Evolutionary conservation across 371 early-diverging fungal species (phyloP), one percentile per base, ranked within the genome.

Genomic region (Rhizopus arrhizus): DNA sequence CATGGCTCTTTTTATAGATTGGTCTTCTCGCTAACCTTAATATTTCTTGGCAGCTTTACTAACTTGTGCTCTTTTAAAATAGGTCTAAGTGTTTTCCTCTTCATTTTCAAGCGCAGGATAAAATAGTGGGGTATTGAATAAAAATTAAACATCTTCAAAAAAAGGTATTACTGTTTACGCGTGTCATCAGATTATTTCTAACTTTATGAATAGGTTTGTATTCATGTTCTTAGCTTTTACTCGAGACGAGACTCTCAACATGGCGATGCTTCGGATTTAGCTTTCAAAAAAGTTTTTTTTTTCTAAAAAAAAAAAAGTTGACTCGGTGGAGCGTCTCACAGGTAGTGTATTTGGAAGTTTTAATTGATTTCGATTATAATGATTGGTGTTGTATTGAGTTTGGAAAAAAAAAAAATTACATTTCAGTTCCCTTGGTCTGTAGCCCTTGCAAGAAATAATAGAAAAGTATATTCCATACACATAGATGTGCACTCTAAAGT

Each of bases 1-100:
- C 62, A 67, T 67, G 67, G 67, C 67, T 67, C 66, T 66, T 65
- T 62, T 51, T 53, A 61, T 54, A 59, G 59, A 58, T 62, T 67
- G 67, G 67, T 59, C 67, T 62, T 64, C 59, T 67, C 66, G 66
- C 66, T 66, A 54, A 58, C 57, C 61, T 56, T 40, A 36, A 53
- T 16, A 46, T 42, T 38, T 50, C 5, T 42, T 43, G 41, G 56
- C 48, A 61, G 58, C 13, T 65, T 64, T 61, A 66, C 62, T 61
- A 61, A 61, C 66, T 65, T 38, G 16, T 29, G 51, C 56, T 41
- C 31, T 47, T 61, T 58, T 58, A 7, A 31, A 43, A 40, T 58
- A 31, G 47, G 33, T 36, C 11, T 12, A 42, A 41, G 53, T 41
- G 43, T 48, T 34, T 60, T 59, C 41, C 42, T 62, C 42, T 36